Evolutionary conservation across 257 asterid species (phyloP), one percentile per base, ranked within the genome.

Genomic region (Solanum medicagineum): DNA sequence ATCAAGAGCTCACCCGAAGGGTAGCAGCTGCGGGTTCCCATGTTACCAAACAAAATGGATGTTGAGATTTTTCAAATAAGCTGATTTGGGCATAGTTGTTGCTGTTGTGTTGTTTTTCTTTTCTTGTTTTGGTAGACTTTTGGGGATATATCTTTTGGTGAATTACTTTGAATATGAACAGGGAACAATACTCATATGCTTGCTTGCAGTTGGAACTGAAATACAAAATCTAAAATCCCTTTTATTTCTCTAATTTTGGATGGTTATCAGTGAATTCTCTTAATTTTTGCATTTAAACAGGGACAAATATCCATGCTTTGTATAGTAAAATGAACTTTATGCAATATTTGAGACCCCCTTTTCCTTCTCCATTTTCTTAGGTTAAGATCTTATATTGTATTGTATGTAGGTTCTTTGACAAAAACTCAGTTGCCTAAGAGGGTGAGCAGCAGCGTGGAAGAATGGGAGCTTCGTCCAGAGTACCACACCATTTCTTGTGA

Each of bases 401-500:
- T 51, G 63, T 15, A 22, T 40, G 56, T 86, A 94, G 98, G 93
- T 85, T 92, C 98, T 56, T 36, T 92, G 81, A 87, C 86, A 32
- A 96, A 94, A 90, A 56, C 94, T 84, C 93, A 88, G 90, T 22
- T 89, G 79, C 92, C 92, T 17, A 89, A 51, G 77, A 86, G 91
- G 63, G 88, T 19, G 73, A 29, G 87, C 87, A 93, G 83, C 59
- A 17, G 26, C 4, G 68, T 81, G 3, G 94, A 89, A 49, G 90
- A 87, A 74, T 22, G 86, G 36, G 93, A 90, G 66, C 86, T 94
- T 44, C 91, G 92, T 7, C 97, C 97, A 10, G 97, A 93, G 20
- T 96, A 93, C 89, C 91, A 85, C 45, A 87, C 97, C 9, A 94
- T 96, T 57, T 95, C 98, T 56, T 90, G 92, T 85, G 98, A 96